Conservation (phyloP, 2,329 filamentous ascomycete species). For the Tolypocladium tundrense region DNA sequence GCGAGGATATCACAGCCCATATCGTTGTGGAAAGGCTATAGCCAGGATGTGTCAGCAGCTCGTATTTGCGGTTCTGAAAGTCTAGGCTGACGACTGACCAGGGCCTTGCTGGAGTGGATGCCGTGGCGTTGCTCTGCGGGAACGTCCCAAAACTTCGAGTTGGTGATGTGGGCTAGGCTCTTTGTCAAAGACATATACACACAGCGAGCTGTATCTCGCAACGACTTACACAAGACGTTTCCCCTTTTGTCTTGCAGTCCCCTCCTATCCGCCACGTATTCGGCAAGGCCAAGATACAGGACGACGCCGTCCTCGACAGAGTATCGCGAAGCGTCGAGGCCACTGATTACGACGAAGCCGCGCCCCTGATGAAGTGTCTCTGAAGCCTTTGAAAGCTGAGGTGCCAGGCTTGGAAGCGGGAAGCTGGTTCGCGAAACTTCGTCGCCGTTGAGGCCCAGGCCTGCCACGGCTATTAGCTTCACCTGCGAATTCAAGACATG, state of each 20-base stretch:
- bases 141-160: conserved; percentile 33
- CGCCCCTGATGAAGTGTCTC: conserved; percentile 26
- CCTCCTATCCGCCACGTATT: conserved; percentile 43
- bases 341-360: conserved; percentile 45
- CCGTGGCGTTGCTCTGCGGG: conserved; percentile 34
- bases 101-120: conserved; percentile 35
- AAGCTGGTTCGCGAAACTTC: conserved; percentile 27
- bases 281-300: conserved; percentile 46
- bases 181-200: background rate
- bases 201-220: conserved; percentile 2
- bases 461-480: conserved; percentile 4
- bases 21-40: conserved; percentile 38
- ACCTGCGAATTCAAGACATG: background rate
- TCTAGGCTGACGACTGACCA: conserved; percentile 22
- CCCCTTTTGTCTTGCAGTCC: conserved; percentile 39
- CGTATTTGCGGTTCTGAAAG: background rate
- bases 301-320: conserved; percentile 42
- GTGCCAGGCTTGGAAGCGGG: conserved; percentile 25
- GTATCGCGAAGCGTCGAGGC: conserved; percentile 36
- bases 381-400: conserved; percentile 22
- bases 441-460: conserved; percentile 24
- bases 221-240: conserved; percentile 33
- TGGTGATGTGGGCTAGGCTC: conserved; percentile 34
- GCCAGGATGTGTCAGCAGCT: conserved; percentile 1
- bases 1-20: conserved; percentile 41